These are phyloP conservation scores for Skeletonema grethae DNA, from an alignment of 108 stramenopile species.

Conservation along the genomic window DNA sequence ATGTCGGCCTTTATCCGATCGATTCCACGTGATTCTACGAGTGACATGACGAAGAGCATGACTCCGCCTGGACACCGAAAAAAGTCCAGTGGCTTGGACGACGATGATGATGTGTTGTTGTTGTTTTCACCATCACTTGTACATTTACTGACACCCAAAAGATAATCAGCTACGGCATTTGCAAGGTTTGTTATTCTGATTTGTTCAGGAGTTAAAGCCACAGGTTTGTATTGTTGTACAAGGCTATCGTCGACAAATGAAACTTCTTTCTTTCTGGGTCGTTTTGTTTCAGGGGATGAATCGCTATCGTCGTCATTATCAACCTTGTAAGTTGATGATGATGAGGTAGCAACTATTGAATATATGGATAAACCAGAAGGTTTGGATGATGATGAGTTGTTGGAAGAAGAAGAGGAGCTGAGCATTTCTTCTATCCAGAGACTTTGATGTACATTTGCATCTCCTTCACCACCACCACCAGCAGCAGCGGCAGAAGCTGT, in stretches of 20 bases:
- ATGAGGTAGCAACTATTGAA: slow-evolving; percentile 6
- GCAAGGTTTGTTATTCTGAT: slow-evolving; percentile 12
- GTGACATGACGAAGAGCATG: slow-evolving; percentile 71
- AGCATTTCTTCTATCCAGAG: slow-evolving; percentile 16
- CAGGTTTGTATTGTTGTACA: background rate
- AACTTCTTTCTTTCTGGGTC: slow-evolving; percentile 27
- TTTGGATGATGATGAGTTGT: background rate
- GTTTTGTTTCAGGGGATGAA: slow-evolving; percentile 32
- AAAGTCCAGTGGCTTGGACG: slow-evolving; percentile 44
- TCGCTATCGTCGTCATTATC: background rate
- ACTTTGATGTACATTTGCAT: slow-evolving; percentile 15
- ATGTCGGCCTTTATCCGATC: slow-evolving; percentile 62
- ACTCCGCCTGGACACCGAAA: slow-evolving; percentile 71
- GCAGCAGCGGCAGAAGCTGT: background rate
- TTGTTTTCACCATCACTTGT: background rate
- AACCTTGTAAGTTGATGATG: background rate
- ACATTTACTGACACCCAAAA: slow-evolving; percentile 1
- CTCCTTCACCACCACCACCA: slow-evolving; percentile 5
- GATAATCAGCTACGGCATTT: slow-evolving; percentile 12
- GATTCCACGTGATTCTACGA: slow-evolving; percentile 62
- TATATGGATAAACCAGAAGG: slow-evolving; percentile 21
- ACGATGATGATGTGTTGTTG: slow-evolving; percentile 7
- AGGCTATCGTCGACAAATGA: background rate
- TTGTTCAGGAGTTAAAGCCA: background rate
- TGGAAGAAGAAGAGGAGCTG: background rate